Base-by-base conservation (phyloP, 2,329 filamentous ascomycete species). In the Aspergillus ruber region DNA sequence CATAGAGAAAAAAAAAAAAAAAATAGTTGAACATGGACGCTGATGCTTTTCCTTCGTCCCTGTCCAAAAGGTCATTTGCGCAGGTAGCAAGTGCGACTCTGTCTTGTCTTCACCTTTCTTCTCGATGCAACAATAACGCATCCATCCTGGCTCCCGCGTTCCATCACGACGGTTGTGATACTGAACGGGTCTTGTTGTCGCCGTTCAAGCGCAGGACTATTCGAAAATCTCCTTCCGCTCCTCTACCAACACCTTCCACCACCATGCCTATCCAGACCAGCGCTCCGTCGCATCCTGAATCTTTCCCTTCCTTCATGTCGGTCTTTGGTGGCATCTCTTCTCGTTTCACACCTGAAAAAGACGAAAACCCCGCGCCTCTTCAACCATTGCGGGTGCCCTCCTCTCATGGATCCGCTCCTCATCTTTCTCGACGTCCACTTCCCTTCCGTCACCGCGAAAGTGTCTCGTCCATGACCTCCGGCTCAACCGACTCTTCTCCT, bases 401-500 rank as follows among this genome's bases (percentile, higher is more conserved):
- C 23, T 53, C 61, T 41, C 56, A 63, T 57, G 52, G 62, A 40
- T 56, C 60, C 7, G 49, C 59, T 50, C 58, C 59, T 40, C n/a
- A 15, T 18, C 56, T 57, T 4, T 55, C 56, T 39, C 50, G 55
- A 48, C 61, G 55, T 13, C 48, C 56, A 17, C 59, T 57, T 41
- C 63, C 57, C 35, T 66, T 67, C 38, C 56, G 66, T n/a, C 69
- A 71, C 44, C 70, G 71, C 25, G 63, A 67, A 54, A 74, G 70
- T 55, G 57, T 73, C 35, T 73, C 70, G 9, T 71, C 70, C 8
- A 62, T 67, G 45, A 63, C 63, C n/a, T 88, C 86, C 13, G 88
- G 88, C 54, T 97, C 93, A 1, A 88, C 88, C 38, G 90, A 95
- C 62, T 95, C 91, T 18, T 97, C 91, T 7, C 93, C 93, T 1